Base-by-base conservation (phyloP, 768 basidiomycete genomes). In the Lactarius psammicola region DNA sequence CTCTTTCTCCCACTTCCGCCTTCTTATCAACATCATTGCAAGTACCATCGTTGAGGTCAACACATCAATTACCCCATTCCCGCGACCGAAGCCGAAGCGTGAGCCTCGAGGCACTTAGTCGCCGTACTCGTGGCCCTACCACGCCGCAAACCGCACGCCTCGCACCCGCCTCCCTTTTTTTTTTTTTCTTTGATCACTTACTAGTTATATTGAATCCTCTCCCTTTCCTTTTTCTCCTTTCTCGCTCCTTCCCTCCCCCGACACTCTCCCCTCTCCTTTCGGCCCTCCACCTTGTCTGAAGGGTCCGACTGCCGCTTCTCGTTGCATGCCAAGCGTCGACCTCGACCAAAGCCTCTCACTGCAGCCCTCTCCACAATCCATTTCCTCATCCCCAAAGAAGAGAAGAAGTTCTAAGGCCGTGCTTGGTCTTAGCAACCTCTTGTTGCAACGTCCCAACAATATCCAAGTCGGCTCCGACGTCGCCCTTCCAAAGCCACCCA, bases 361-460 rank as follows among this genome's bases (percentile, higher is more conserved):
- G 33, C 72, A 76, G 66, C 76, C 72, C 15, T 53, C 65, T 73
- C 74, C 70, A 64, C 72, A 42, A 49, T 53, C 67, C 72, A 71
- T 74, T 64, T 56, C 64, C 55, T 71, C 49, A 51, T 51, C 76
- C 38, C 34, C 64, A 56, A 65, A 51, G 60, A 74, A 77, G 61
- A 81, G 78, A 78, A 79, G 79, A 75, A 80, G 78, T 72, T 78
- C 85, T 74, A 80, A 79, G 72, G 74, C 80, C 33, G 82, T 82
- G 53, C 77, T 85, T 59, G 82, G 82, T 59, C 77, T 84, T 46
- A 71, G 63, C 78, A 61, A 63, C 75, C 56, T 77, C 77, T 59
- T 66, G 56, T 38, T 79, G 77, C 73, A 71, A 73, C 64, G 69
- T 72, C 40, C 69, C 44, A 53, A 56, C 70, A 59, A 63, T 51